Conservation (phyloP, 2,329 filamentous ascomycete species). For the Diaporthe aspalathi region DNA sequence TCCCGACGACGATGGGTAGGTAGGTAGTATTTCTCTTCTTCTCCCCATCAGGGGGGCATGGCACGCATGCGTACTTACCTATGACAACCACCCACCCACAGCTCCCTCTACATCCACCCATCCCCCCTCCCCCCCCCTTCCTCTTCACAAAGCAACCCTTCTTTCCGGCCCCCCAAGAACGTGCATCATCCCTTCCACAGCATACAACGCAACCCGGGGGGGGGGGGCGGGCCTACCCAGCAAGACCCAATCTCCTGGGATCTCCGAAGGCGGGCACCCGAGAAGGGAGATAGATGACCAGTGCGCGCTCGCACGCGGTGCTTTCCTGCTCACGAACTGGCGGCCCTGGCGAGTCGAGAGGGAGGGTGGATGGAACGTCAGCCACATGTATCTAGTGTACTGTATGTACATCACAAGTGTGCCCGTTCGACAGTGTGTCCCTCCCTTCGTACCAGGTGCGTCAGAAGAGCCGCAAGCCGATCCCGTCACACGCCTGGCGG, state of each 20-base stretch:
- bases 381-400: slow-evolving; percentile 4
- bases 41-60: not conserved
- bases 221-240: slow-evolving; percentile 5
- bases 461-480: slow-evolving; percentile 8
- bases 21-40: not conserved
- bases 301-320: not conserved
- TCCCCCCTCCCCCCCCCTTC: too few relatives aligned
- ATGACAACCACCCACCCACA: not conserved
- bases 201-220: not conserved
- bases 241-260: slow-evolving; percentile 9
- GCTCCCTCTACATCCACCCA: not conserved
- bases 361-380: slow-evolving; percentile 15
- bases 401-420: not conserved
- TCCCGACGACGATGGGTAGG: not conserved
- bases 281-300: not conserved
- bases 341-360: slow-evolving; percentile 19
- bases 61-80: too few relatives aligned
- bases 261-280: not conserved
- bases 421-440: not conserved
- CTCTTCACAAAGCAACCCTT: too few relatives aligned
- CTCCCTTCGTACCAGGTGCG: not conserved
- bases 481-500: not conserved
- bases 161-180: not conserved
- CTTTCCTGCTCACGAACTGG: slow-evolving; percentile 5
- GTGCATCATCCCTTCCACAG: not conserved